Conservation (phyloP, 305 asterid genomes). For the Rubia balearica region DNA sequence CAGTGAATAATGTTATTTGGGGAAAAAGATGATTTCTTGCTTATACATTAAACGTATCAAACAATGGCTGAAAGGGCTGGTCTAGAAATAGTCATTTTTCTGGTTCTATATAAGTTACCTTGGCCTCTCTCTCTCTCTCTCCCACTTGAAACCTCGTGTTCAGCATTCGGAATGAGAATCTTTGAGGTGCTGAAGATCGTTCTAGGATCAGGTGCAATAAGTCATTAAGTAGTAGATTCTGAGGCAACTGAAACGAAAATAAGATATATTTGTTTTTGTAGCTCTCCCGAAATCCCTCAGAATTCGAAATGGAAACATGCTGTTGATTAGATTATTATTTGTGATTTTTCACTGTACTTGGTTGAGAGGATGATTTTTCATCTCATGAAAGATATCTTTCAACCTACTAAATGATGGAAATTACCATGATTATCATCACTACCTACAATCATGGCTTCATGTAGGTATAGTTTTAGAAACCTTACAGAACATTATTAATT, state of each 20-base stretch:
- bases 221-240: neutral
- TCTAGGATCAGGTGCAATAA: neutral
- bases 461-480: neutral
- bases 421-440: neutral
- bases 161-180: neutral
- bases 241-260: neutral
- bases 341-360: neutral
- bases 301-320: neutral
- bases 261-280: neutral
- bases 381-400: neutral
- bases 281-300: neutral
- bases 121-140: neutral
- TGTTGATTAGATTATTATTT: neutral
- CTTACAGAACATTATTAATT: neutral
- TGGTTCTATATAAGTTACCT: neutral
- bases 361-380: neutral
- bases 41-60: too few species aligned
- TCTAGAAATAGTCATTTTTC: neutral
- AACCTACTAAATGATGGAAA: neutral
- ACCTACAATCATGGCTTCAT: neutral
- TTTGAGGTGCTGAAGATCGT: neutral
- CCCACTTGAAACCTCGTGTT: neutral
- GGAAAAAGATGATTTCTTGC: neutral
- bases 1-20: neutral
- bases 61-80: neutral